Evolutionary conservation across 805 yeast species (phyloP), one percentile per base, ranked within the genome.

Genomic region (Alloascoidea africana): DNA sequence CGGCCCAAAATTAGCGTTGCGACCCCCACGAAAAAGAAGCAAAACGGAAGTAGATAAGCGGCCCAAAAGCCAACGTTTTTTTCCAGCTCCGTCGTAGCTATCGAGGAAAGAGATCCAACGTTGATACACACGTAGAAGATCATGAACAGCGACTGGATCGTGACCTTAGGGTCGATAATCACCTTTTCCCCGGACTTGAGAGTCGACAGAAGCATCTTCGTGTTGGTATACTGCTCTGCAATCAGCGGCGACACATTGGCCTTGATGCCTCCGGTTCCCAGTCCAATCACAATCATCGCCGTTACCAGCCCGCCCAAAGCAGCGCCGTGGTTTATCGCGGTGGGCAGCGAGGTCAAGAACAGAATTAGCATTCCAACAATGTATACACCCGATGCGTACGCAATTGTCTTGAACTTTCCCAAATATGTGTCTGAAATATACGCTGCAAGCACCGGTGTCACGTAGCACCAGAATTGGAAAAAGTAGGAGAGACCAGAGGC

Each of bases 51-150:
- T 44, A 69, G 59, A 55, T 59, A 70, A 3, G 74, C 75, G 35
- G 67, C 55, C 73, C 73, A 70, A 53, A 57, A 70, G 17, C 75
- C 76, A 41, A 69, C 59, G 46, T 63, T 52, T 55, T 68, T 65
- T 39, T 67, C 75, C 48, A 63, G 52, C 44, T 68, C 66, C 11
- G 72, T 60, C 14, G 75, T 66, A 15, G 71, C 74, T 38, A 70
- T 54, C 46, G 62, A 66, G 46, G 67, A 59, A 53, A 70, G 67
- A 5, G 73, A 68, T 42, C 76, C 76, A 42, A 68, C 57, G 47
- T 68, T 71, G 45, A 71, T 70, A 37, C 68, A 55, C 71, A 73
- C 68, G 53, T 70, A 70, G 51, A 68, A 70, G 34, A 64, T 56
- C 49, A 68, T 55, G 16, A 66, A 48, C 43, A 60, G 46, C 32